A percentile compares a stretch with the other conserved stretches of the same genome.
Evolutionary conservation across 768 basidiomycete genomes (phyloP).

Genomic region (Hericium erinaceus): DNA sequence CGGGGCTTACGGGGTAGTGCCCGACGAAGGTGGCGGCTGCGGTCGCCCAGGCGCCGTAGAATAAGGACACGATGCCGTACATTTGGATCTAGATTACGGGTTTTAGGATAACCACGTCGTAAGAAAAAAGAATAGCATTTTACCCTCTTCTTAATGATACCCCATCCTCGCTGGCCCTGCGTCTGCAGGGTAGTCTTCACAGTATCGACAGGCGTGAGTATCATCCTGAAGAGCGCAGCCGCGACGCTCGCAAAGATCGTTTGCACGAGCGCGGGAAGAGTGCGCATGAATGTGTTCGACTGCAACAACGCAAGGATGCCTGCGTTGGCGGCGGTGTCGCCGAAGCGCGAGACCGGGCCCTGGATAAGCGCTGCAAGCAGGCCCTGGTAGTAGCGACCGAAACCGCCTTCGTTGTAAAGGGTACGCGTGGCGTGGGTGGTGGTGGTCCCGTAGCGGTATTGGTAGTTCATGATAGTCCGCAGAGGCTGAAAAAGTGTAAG

Average conservation of each 20-base stretch:
- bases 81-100: conserved; percentile 41
- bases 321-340: conserved; percentile 91
- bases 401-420: conserved; percentile 73
- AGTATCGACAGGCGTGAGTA: conserved; percentile 89
- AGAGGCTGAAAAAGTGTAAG: conserved; percentile 44
- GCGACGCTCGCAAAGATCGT: conserved; percentile 71
- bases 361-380: conserved; percentile 79
- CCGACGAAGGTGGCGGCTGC: conserved; percentile 93
- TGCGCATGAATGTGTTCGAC: conserved; percentile 61
- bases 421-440: conserved; percentile 54
- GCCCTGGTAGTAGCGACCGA: conserved; percentile 81
- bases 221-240: conserved; percentile 81
- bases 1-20: conserved; percentile 61
- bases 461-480: conserved; percentile 98
- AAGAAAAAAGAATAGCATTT: not conserved
- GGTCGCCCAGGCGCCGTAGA: conserved; percentile 89
- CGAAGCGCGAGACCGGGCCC: conserved; percentile 79
- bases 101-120: not conserved
- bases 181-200: conserved; percentile 95
- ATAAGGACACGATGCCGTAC: conserved; percentile 71
- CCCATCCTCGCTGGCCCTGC: conserved; percentile 63
- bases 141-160: conserved; percentile 54
- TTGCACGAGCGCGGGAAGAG: conserved; percentile 57
- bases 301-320: conserved; percentile 82
- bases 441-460: conserved; percentile 82